A percentile compares a stretch with the other conserved stretches of the same genome.
Conservation (phyloP, 192 early-diverging fungal species). For the Backusella tuberculispora region DNA sequence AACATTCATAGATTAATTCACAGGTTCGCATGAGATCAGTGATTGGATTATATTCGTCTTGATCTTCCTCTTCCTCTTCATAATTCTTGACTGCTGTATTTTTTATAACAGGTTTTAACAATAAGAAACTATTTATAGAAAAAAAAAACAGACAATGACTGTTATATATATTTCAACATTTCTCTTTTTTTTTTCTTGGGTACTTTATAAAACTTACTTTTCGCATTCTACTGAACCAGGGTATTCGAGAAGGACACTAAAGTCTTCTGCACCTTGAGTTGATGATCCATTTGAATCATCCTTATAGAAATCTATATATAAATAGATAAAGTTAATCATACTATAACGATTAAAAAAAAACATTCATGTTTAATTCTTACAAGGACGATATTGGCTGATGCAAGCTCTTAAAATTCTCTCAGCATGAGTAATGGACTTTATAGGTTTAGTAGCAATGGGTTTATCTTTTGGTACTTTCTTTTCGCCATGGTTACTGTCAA, state of each 20-base stretch:
- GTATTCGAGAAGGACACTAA: conserved; percentile 13
- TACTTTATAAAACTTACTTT: background rate
- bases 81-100: conserved; percentile 30
- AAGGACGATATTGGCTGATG: conserved; percentile 46
- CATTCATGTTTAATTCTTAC: conserved; percentile 32
- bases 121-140: conserved; percentile 39
- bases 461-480: conserved; percentile 14
- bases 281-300: background rate
- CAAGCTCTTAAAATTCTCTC: conserved; percentile 47
- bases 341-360: background rate
- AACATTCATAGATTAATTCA: conserved; percentile 67
- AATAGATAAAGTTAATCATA: background rate
- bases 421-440: conserved; percentile 47
- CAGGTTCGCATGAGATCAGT: conserved; percentile 79
- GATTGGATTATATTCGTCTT: conserved; percentile 83
- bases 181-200: too few relatives aligned
- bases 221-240: conserved; percentile 14
- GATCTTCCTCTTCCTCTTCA: conserved; percentile 52
- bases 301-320: background rate
- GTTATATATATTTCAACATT: background rate
- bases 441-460: background rate
- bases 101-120: conserved; percentile 49
- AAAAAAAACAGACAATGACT: background rate
- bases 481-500: background rate
- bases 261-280: background rate